These are phyloP conservation scores for Lathyrus sativus DNA, from an alignment of 306 rosid species.

Conservation along the genomic window DNA sequence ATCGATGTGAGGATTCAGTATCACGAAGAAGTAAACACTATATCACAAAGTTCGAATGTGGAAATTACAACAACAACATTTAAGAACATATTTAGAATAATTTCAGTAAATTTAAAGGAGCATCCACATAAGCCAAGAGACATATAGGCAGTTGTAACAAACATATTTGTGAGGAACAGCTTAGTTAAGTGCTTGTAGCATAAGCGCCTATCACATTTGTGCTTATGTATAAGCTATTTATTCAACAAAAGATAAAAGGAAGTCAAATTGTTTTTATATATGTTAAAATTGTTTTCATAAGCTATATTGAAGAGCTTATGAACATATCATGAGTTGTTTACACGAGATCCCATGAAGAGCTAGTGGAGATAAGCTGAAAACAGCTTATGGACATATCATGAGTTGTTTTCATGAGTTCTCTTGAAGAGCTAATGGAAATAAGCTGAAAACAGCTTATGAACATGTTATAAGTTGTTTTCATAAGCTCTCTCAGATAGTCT, in stretches of 20 bases:
- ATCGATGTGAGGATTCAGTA: slow-evolving; percentile 37
- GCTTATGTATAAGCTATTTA: background rate
- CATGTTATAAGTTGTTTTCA: background rate
- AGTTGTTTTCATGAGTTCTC: background rate
- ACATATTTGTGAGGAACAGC: background rate
- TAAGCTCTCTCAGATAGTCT: background rate
- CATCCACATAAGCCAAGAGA: slow-evolving; percentile 24
- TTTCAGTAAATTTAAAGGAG: slow-evolving; percentile 3
- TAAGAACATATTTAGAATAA: slow-evolving; percentile 17
- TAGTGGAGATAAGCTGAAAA: background rate
- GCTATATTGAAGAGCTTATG: background rate
- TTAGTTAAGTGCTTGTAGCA: background rate
- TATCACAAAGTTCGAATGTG: slow-evolving; percentile 17
- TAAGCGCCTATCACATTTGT: background rate
- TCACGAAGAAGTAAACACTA: slow-evolving; percentile 27
- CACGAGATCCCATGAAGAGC: background rate
- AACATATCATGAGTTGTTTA: background rate
- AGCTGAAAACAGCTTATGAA: background rate
- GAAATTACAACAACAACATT: background rate
- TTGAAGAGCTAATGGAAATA: background rate
- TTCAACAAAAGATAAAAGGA: background rate
- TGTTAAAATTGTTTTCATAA: background rate
- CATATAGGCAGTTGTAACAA: slow-evolving; percentile 11
- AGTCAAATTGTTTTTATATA: background rate
- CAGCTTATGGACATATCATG: background rate